These are phyloP conservation scores for Clavulina sp. DNA, from an alignment of 768 basidiomycete genomes.

Conservation along the genomic window DNA sequence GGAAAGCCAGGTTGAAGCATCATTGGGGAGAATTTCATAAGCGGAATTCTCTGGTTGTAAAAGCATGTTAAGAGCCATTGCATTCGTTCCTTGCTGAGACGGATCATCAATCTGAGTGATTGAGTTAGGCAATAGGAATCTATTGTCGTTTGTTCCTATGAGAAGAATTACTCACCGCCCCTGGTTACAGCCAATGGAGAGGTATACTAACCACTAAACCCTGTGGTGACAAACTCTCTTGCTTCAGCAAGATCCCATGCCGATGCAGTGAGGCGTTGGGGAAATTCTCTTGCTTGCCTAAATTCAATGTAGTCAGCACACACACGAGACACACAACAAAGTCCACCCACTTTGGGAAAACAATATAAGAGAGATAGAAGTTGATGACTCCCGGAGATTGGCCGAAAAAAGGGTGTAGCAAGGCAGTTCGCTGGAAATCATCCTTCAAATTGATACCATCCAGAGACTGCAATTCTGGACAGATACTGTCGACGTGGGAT, in stretches of 20 bases:
- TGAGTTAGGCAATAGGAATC: constrained; percentile 19
- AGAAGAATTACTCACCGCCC: no score
- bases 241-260: constrained; percentile 35
- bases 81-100: constrained; percentile 6
- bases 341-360: constrained; percentile 3
- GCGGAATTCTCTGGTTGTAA: constrained; percentile 8
- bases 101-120: constrained; percentile 4
- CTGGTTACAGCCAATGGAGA: no score
- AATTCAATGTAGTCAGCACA: no score
- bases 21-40: constrained; percentile 17
- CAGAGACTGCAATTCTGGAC: not conserved
- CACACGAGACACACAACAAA: no score
- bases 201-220: constrained; percentile 30
- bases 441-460: not conserved
- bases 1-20: not conserved
- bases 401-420: not conserved
- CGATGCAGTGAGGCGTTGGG: constrained; percentile 28
- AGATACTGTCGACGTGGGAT: not conserved
- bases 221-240: constrained; percentile 24
- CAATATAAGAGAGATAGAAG: constrained; percentile 2
- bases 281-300: constrained; percentile 27
- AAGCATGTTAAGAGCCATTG: constrained; percentile 11
- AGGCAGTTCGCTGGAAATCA: not conserved
- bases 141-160: not conserved
- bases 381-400: not conserved